Base-by-base conservation (phyloP, 2,329 filamentous ascomycete genomes). In the Fusarium duplospermum region DNA sequence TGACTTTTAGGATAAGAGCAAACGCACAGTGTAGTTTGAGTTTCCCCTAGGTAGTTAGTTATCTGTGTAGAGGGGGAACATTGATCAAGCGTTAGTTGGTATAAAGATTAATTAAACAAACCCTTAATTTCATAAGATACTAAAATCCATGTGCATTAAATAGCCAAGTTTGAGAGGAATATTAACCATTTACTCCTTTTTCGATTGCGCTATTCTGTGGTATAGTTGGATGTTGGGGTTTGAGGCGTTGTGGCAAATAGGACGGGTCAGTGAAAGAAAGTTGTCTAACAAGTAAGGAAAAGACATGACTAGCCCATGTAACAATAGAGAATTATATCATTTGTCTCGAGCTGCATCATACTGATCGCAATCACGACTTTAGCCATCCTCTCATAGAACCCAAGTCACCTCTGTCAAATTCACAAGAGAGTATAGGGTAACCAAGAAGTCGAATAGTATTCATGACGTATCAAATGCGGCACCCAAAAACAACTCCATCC, bases 401-500 rank as follows among this genome's bases (percentile, higher is more conserved):
- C 42, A 24, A 47, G 42, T 47, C 42, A 6, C 35, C 14, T 36
- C 6, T 3, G 7, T 36, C 14, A 36, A 36, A 36, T 6, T 33
- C 29, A 20, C 29, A 3, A 8, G 9, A 20, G 31, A 52, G 47
- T 33, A 18, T 36, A 60, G 31, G 45, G 27, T 62, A 57, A 66
- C 38, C 62, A 59, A 60, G 18, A 74, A 68, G 31, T 14, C 33
- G 61, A 65, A 58, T 20, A 56, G 11, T 24, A 42, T 60, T 61
- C 57, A 59, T 40, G 33, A 38, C 33, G 22, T 63, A n/a, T 62
- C 61, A 62, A 63, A 69, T 74, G 35, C 20, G 42, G 38, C 54
- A 36, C 52, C 62, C 64, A 62, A 69, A 63, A 63, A 50, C 62
- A 74, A 74, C 71, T 74, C 71, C 71, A 35, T 42, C 64, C 68